Percentiles rank a stretch among this genome's conserved stretches.
phyloP scores from a whole-genome alignment of 345 rosid species.

The Clarkia xantiana region DNA sequence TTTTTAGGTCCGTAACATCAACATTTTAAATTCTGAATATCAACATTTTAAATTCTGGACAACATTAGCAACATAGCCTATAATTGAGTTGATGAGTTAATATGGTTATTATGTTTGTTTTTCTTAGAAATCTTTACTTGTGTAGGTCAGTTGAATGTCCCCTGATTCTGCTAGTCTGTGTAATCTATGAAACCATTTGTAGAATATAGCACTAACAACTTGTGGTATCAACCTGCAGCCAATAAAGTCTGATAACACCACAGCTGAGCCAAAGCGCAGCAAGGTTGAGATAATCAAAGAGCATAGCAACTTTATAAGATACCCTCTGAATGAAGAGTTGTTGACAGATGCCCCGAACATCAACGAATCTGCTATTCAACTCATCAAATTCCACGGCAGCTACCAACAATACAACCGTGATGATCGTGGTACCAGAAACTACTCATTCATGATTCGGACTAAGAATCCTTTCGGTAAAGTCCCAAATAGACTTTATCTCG shows the following conservation, averaged over 20 bases:
- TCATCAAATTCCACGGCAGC: slow-evolving; percentile 96
- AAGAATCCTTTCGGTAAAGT: slow-evolving; percentile 92
- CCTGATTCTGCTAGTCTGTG: too few species aligned
- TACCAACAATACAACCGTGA: slow-evolving; percentile 96
- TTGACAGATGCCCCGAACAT: slow-evolving; percentile 73
- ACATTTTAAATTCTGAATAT: too few species aligned
- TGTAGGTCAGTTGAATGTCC: too few species aligned
- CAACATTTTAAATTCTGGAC: too few species aligned
- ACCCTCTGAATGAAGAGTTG: slow-evolving; percentile 93
- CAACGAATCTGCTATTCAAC: slow-evolving; percentile 72
- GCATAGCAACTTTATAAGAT: slow-evolving; percentile 81
- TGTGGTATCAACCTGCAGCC: slow-evolving; percentile 26
- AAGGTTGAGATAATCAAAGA: slow-evolving; percentile 97
- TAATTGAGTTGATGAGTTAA: too few species aligned
- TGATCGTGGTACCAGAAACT: slow-evolving; percentile 71
- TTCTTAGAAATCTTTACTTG: too few species aligned
- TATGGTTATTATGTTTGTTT: too few species aligned
- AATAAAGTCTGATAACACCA: slow-evolving; percentile 32
- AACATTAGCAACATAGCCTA: too few species aligned
- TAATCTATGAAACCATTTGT: too few species aligned
- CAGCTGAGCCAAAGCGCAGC: slow-evolving; percentile 60
- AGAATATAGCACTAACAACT: too few species aligned
- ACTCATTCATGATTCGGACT: slow-evolving; percentile 95
- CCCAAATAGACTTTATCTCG: slow-evolving; percentile 62
- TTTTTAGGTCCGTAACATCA: too few species aligned